phyloP scores from a whole-genome alignment of 441 rosid species.

The Syzygium syzygioides region DNA sequence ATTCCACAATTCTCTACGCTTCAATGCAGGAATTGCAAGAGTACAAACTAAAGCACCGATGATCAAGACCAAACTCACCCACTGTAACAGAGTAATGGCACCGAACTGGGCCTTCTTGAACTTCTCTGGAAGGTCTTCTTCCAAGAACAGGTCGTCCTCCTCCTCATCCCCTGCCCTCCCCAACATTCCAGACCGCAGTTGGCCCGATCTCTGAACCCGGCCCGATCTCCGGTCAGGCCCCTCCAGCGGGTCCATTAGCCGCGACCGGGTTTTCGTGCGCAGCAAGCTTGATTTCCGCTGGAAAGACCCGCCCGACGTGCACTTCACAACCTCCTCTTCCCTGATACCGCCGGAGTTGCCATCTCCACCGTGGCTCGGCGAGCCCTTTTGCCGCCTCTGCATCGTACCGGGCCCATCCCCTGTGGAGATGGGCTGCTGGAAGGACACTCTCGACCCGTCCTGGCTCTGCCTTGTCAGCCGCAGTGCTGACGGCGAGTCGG shows the following conservation, averaged over 20 bases:
- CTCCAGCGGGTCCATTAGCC: conserved; percentile 44
- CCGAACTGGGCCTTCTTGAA: conserved; percentile 21
- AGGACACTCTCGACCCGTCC: conserved; percentile 11
- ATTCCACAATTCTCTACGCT: conserved; percentile 23
- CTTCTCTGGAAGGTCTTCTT: conserved; percentile 63
- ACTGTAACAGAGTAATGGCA: conserved; percentile 43
- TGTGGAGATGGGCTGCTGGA: conserved; percentile 5
- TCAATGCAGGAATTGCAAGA: conserved; percentile 23
- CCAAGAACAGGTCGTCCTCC: conserved; percentile 41
- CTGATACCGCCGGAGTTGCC: neutral
- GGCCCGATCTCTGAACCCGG: conserved; percentile 26
- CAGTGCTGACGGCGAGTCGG: conserved; percentile 13
- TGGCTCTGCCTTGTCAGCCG: neutral
- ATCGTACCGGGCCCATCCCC: conserved; percentile 9
- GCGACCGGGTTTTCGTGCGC: conserved; percentile 30
- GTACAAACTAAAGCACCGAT: conserved; percentile 32
- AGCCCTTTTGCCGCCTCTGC: conserved; percentile 24
- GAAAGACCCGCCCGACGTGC: conserved; percentile 37
- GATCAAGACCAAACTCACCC: conserved; percentile 50
- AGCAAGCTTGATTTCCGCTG: conserved; percentile 32
- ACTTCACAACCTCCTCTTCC: conserved; percentile 30
- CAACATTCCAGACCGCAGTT: conserved; percentile 28
- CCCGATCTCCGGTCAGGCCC: conserved; percentile 24
- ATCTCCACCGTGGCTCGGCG: conserved; percentile 12
- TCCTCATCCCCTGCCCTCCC: conserved; percentile 16